Conservation (phyloP, 2,329 filamentous ascomycete species). For the Lecanicillium sp. region DNA sequence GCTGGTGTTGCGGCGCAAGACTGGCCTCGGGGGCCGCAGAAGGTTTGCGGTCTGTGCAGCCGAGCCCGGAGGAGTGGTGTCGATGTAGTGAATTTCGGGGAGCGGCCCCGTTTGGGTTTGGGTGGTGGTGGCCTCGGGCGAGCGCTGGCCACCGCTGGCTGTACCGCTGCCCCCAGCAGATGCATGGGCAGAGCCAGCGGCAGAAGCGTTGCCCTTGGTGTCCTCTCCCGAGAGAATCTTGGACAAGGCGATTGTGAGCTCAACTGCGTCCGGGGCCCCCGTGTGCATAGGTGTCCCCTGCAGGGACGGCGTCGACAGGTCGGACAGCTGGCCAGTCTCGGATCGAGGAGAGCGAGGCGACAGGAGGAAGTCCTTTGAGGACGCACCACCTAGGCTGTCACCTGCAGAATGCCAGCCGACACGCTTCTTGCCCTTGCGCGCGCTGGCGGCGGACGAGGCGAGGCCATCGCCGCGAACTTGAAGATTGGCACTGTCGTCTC, state of each 20-base stretch:
- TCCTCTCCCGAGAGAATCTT: conserved; percentile 32
- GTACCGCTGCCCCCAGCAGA: too few species aligned
- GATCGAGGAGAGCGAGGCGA: conserved; percentile 4
- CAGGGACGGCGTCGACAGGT: conserved; percentile 20
- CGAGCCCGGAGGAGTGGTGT: background rate
- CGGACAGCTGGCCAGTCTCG: conserved; percentile 12
- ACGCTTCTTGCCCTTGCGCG: conserved; percentile 36
- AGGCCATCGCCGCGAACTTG: conserved; percentile 23
- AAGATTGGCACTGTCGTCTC: background rate
- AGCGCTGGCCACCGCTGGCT: background rate
- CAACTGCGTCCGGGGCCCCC: conserved; percentile 32
- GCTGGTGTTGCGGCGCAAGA: conserved; percentile 37
- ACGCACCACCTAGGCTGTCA: conserved; percentile 18
- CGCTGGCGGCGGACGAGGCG: conserved; percentile 24
- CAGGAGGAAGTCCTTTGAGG: conserved; percentile 13
- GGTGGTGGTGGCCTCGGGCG: background rate
- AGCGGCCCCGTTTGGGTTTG: background rate
- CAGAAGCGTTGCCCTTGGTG: conserved; percentile 1
- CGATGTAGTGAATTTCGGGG: background rate
- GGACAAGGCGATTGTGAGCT: conserved; percentile 33
- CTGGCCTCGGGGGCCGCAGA: conserved; percentile 22
- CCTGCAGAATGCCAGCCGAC: conserved; percentile 33
- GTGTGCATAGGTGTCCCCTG: conserved; percentile 23
- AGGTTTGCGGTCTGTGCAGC: conserved; percentile 10
- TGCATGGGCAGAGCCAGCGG: too few species aligned